These are phyloP conservation scores for Leccinum variicolor DNA, from an alignment of 768 basidiomycete genomes.

Conservation along the genomic window DNA sequence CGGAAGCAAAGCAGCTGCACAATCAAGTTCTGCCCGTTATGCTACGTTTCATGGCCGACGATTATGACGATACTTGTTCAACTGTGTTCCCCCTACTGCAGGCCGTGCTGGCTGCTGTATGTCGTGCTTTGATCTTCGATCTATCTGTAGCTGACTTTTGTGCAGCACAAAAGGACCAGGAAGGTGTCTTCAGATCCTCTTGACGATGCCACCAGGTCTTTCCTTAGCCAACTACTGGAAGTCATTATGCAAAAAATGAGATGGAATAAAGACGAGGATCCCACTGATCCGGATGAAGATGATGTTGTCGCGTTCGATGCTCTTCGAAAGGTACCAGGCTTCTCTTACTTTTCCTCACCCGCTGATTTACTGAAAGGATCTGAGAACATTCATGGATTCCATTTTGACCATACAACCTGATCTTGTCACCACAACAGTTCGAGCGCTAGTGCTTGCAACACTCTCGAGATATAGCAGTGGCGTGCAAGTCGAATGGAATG, in stretches of 20 bases:
- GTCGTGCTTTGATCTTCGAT: conserved; percentile 19
- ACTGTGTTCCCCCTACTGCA: conserved; percentile 82
- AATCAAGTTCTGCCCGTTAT: conserved; percentile 73
- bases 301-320: conserved; percentile 78
- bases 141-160: conserved; percentile 3
- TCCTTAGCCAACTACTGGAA: conserved; percentile 73
- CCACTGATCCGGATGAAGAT: conserved; percentile 85
- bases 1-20: conserved; percentile 63
- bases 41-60: conserved; percentile 86
- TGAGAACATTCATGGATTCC: conserved; percentile 84
- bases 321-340: conserved; percentile 68
- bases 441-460: conserved; percentile 68
- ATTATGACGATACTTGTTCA: conserved; percentile 84
- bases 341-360: conserved; percentile 1
- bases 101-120: conserved; percentile 67
- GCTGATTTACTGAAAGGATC: conserved; percentile 52
- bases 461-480: conserved; percentile 65
- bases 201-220: conserved; percentile 66
- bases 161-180: conserved; percentile 78
- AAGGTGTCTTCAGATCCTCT: conserved; percentile 59
- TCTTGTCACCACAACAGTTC: conserved; percentile 77
- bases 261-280: conserved; percentile 81
- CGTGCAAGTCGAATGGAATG: conserved; percentile 76
- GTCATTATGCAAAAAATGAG: conserved; percentile 86
- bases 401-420: conserved; percentile 82